Conservation (phyloP, 495 filamentous ascomycete species). For the Aspergillus sclerotioniger region DNA sequence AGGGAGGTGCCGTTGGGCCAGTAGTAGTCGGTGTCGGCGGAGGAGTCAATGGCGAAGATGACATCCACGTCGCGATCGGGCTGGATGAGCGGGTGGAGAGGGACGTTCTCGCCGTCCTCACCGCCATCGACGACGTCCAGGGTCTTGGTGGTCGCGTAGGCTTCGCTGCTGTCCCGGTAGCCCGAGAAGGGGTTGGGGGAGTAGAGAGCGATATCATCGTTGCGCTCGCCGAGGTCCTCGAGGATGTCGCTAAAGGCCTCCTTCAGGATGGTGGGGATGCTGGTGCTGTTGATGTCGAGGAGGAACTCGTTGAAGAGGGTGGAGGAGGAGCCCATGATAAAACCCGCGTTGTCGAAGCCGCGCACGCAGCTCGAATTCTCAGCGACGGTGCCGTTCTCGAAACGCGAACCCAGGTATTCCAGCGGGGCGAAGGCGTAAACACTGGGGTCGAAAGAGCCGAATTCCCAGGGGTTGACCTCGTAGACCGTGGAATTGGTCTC, state of each 20-base stretch:
- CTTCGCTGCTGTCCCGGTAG: slow-evolving; percentile 61
- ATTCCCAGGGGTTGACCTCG: slow-evolving; percentile 84
- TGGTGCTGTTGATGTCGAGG: slow-evolving; percentile 50
- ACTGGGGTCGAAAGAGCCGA: slow-evolving; percentile 79
- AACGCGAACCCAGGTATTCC: slow-evolving; percentile 74
- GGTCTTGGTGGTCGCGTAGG: slow-evolving; percentile 45
- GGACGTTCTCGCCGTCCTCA: slow-evolving; percentile 83
- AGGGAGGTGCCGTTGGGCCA: slow-evolving; percentile 87
- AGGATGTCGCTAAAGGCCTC: slow-evolving; percentile 54
- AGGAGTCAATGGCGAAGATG: slow-evolving; percentile 85
- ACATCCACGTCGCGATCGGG: slow-evolving; percentile 75
- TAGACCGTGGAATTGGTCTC: slow-evolving; percentile 74
- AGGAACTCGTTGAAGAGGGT: slow-evolving; percentile 80
- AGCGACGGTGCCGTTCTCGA: slow-evolving; percentile 60
- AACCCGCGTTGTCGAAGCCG: slow-evolving; percentile 89
- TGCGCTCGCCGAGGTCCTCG: slow-evolving; percentile 43
- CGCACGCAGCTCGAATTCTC: slow-evolving; percentile 59
- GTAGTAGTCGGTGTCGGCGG: slow-evolving; percentile 67
- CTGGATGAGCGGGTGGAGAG: slow-evolving; percentile 78
- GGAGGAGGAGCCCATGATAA: slow-evolving; percentile 80
- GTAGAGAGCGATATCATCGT: slow-evolving; percentile 79
- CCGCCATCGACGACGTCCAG: slow-evolving; percentile 85
- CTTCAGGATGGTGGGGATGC: slow-evolving; percentile 52
- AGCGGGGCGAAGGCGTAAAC: slow-evolving; percentile 75
- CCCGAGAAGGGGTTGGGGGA: slow-evolving; percentile 78